A percentile compares a stretch with the other conserved stretches of the same genome.
phyloP scores from a whole-genome alignment of 1,284 basidiomycete genomes.

The Sanghuangporus baumii region DNA sequence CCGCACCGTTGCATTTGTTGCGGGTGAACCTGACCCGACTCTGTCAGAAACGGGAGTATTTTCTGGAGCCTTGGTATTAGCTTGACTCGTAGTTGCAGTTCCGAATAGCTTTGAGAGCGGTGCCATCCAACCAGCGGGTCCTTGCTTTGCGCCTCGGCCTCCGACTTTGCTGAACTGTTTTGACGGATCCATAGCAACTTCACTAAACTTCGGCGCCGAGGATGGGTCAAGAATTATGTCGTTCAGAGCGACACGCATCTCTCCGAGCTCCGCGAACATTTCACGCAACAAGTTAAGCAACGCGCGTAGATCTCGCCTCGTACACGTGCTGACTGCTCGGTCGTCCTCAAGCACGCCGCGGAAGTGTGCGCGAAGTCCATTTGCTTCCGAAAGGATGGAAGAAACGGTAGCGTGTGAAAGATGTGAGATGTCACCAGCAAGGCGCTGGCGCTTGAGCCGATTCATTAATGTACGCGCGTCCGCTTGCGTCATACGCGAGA shows the following conservation, averaged over 20 bases:
- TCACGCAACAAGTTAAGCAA: constrained; percentile 87
- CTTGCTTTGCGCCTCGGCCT: constrained; percentile 24
- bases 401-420: constrained; percentile 82
- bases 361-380: constrained; percentile 70
- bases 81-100: constrained; percentile 23
- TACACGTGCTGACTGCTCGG: constrained; percentile 56
- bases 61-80: constrained; percentile 10
- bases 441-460: constrained; percentile 86
- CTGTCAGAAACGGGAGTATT: not conserved
- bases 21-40: constrained; percentile 24
- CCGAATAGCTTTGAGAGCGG: constrained; percentile 72
- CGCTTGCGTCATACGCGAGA: constrained; percentile 70
- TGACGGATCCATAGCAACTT: constrained; percentile 52
- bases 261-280: constrained; percentile 77
- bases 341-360: constrained; percentile 69
- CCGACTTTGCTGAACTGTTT: constrained; percentile 42
- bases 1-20: constrained; percentile 12
- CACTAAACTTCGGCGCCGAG: constrained; percentile 66
- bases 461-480: constrained; percentile 87
- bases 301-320: constrained; percentile 77
- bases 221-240: constrained; percentile 87
- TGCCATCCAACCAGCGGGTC: constrained; percentile 65
- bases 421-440: constrained; percentile 84
- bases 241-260: constrained; percentile 81
- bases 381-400: constrained; percentile 69